These are phyloP conservation scores for Nicotiana sylvestris DNA, from an alignment of 257 asterid species.

Conservation along the genomic window DNA sequence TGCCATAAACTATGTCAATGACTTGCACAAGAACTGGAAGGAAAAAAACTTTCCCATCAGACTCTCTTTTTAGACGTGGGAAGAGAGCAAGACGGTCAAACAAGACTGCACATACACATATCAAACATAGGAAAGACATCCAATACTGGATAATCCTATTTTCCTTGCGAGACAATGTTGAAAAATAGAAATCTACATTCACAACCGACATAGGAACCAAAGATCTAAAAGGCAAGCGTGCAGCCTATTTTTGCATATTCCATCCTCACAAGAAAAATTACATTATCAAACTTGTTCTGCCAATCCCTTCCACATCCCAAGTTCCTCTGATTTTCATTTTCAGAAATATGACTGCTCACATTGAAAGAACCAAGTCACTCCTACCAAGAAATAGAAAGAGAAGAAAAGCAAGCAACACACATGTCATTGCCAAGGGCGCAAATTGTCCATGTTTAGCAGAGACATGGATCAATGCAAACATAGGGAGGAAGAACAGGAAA, in stretches of 20 bases:
- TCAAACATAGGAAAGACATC: background rate
- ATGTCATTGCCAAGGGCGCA: background rate
- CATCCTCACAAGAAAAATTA: background rate
- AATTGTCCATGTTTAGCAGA: background rate
- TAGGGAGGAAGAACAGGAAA: background rate
- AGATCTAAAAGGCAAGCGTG: background rate
- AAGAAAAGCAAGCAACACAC: background rate
- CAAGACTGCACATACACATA: background rate
- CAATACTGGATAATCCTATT: background rate
- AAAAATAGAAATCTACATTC: background rate
- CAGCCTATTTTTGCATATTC: background rate
- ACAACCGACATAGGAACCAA: background rate
- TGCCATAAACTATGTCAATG: background rate
- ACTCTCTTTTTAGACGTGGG: background rate
- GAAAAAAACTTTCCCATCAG: background rate
- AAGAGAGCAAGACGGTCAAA: background rate
- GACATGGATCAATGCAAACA: background rate
- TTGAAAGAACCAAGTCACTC: background rate
- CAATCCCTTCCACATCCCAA: background rate
- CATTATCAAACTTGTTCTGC: background rate
- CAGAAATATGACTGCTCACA: background rate
- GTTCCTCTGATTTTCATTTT: background rate
- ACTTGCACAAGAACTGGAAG: background rate
- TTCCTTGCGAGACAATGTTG: background rate
- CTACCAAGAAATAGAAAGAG: conserved; percentile 1